These are phyloP conservation scores for Cynara cardunculus DNA, from an alignment of 129 eudicot genomes.

Conservation along the genomic window DNA sequence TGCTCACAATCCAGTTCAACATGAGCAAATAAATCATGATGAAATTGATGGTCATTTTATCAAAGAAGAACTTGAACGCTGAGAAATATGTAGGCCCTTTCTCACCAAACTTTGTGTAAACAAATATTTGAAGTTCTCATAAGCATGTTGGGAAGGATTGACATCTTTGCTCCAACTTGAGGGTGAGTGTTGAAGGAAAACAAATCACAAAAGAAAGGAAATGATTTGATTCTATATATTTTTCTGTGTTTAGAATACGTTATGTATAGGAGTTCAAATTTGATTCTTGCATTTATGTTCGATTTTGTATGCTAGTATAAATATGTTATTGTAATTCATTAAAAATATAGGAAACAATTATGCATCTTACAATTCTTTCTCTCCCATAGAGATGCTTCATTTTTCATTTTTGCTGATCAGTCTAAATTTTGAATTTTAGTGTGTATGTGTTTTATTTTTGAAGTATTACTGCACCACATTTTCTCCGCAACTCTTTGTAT, in stretches of 20 bases:
- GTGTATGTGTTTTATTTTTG: neutral
- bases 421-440: neutral
- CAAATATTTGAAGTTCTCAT: neutral
- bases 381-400: conserved; percentile 38
- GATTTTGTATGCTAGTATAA: neutral
- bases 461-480: neutral
- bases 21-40: neutral
- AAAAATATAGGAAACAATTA: too few relatives aligned
- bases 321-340: neutral
- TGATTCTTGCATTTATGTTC: neutral
- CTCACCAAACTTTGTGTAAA: neutral
- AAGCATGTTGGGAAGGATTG: neutral
- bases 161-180: neutral
- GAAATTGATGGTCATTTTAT: neutral
- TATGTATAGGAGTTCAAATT: neutral
- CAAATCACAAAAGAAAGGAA: neutral
- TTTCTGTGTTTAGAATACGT: neutral
- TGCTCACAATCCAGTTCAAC: neutral
- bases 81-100: neutral
- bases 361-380: neutral
- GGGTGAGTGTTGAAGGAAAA: neutral
- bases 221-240: neutral
- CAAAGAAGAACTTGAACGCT: neutral
- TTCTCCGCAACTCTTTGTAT: neutral
- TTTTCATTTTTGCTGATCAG: neutral